Conservation (phyloP, 768 basidiomycete species). For the Pleurotus cornucopiae region DNA sequence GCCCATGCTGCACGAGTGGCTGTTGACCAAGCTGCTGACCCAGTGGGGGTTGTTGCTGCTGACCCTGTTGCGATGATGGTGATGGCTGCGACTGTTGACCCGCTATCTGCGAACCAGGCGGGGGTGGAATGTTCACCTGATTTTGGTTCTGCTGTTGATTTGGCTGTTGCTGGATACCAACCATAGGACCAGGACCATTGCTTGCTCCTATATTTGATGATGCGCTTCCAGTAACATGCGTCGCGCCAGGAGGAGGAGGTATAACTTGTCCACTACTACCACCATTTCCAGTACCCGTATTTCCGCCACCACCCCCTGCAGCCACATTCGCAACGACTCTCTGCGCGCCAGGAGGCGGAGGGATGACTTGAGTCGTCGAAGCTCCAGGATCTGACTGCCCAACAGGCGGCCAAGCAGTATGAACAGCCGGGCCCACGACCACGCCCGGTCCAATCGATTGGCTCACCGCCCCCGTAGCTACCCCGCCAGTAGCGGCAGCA, state of each 20-base stretch:
- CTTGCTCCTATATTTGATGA: conserved; percentile 10
- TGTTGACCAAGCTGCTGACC: conserved; percentile 25
- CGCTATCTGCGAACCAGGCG: conserved; percentile 20
- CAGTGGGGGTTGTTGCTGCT: conserved; percentile 19
- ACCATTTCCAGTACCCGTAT: background rate
- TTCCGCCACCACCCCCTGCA: conserved; percentile 21
- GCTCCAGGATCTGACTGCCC: background rate
- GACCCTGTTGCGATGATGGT: conserved; percentile 12
- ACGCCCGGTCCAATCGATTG: conserved; percentile 2
- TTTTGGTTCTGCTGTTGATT: conserved; percentile 25
- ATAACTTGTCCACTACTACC: background rate
- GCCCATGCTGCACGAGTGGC: conserved; percentile 9
- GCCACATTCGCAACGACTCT: conserved; percentile 23
- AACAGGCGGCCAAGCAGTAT: conserved; percentile 7
- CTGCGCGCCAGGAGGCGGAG: conserved; percentile 10
- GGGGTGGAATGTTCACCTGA: conserved; percentile 30
- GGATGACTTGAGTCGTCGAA: conserved; percentile 1
- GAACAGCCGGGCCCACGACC: conserved; percentile 1
- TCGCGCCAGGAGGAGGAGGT: conserved; percentile 8
- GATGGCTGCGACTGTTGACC: conserved; percentile 9
- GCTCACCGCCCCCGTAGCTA: background rate
- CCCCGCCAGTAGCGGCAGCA: background rate
- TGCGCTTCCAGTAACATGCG: conserved; percentile 8
- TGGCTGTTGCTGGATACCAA: conserved; percentile 5
- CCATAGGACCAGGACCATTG: conserved; percentile 17